A percentile compares a stretch with the other conserved stretches of the same genome.
phyloP scores from a whole-genome alignment of 1,284 basidiomycete genomes.

The Ustilago bromivora region DNA sequence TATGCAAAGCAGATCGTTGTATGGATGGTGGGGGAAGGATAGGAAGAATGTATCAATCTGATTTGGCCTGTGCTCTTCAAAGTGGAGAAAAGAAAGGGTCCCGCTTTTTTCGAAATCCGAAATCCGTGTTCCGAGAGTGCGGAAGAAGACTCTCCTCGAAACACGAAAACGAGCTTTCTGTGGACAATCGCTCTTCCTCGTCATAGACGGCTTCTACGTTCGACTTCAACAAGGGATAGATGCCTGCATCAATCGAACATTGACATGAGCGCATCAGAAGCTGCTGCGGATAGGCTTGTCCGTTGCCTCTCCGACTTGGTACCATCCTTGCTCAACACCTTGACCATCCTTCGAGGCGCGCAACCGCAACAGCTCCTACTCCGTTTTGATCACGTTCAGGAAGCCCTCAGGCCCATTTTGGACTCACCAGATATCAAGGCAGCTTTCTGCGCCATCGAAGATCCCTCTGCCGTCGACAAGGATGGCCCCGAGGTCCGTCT shows the following conservation, averaged over 20 bases:
- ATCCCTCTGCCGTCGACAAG: slow-evolving; percentile 16
- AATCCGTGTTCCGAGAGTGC: slow-evolving; percentile 29
- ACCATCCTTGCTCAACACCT: slow-evolving; percentile 21
- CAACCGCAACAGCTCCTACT: slow-evolving; percentile 25
- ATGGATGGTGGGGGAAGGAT: background rate
- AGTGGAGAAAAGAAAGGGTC: slow-evolving; percentile 42
- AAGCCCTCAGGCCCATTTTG: slow-evolving; percentile 22
- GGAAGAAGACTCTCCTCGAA: background rate
- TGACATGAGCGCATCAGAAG: slow-evolving; percentile 30
- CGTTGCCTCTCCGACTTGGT: slow-evolving; percentile 28
- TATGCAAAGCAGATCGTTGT: background rate
- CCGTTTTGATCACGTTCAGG: slow-evolving; percentile 15
- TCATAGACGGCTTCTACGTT: background rate
- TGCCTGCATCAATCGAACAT: background rate
- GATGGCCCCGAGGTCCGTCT: slow-evolving; percentile 23
- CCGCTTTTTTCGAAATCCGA: slow-evolving; percentile 3
- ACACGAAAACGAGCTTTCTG: background rate
- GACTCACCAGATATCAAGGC: background rate
- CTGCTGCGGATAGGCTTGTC: slow-evolving; percentile 25
- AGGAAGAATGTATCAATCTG: background rate
- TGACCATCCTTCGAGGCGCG: slow-evolving; percentile 19
- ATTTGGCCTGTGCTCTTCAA: slow-evolving; percentile 1
- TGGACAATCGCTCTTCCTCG: background rate
- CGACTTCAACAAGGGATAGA: background rate
- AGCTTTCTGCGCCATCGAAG: slow-evolving; percentile 20